Evolutionary conservation across 192 early-diverging fungal species (phyloP).

Genomic region (Coemansia sp.): DNA sequence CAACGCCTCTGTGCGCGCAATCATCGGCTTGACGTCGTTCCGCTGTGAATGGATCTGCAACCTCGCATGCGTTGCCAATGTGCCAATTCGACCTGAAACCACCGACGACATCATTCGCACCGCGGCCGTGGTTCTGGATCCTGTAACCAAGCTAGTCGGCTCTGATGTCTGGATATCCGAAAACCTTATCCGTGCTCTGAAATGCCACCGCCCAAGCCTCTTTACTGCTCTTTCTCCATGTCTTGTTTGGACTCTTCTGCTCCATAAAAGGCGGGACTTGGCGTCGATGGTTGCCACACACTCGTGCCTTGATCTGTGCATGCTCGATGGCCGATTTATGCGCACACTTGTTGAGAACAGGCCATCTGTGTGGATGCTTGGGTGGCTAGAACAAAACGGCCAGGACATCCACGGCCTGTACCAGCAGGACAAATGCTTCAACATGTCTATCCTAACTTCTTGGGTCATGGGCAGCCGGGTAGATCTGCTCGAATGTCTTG

Average conservation of each 20-base stretch:
- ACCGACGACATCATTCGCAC: conserved; percentile 15
- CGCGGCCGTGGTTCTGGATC: conserved; percentile 11
- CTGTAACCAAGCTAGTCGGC: conserved; percentile 14
- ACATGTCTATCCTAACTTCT: conserved; percentile 19
- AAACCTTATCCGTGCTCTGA: conserved; percentile 32
- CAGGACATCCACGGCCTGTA: conserved; percentile 13
- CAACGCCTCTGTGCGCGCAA: conserved; percentile 5
- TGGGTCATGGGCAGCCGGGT: conserved; percentile 30
- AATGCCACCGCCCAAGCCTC: conserved; percentile 7
- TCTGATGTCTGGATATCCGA: conserved; percentile 30
- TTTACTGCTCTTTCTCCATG: conserved; percentile 15
- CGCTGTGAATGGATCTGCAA: conserved; percentile 31
- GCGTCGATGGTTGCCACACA: conserved; percentile 19
- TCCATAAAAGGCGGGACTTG: background rate
- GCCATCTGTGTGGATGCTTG: conserved; percentile 19
- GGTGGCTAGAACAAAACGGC: conserved; percentile 21
- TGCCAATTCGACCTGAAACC: background rate
- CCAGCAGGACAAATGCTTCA: conserved; percentile 25
- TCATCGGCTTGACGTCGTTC: conserved; percentile 30
- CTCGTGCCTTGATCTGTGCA: conserved; percentile 1
- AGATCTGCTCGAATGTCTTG: conserved; percentile 28
- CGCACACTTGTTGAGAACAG: conserved; percentile 13
- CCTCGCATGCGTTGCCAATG: conserved; percentile 4
- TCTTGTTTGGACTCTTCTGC: conserved; percentile 19
- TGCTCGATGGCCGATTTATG: conserved; percentile 18